Base-by-base conservation (phyloP, 2,329 filamentous ascomycete species). In the Allantophomopsis lycopodina region DNA sequence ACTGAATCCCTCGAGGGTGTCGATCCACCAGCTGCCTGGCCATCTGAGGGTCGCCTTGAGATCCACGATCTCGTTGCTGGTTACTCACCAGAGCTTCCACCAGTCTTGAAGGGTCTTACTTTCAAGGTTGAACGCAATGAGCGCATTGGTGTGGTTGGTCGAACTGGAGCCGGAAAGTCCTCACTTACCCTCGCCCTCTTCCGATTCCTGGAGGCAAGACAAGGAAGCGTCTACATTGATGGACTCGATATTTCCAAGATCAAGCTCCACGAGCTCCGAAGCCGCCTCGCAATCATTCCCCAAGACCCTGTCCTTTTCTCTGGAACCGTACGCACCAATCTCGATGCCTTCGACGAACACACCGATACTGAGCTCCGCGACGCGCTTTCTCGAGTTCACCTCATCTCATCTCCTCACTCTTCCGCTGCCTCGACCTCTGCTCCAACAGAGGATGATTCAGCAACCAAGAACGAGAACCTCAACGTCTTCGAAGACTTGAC, bases 271-370 rank as follows among this genome's bases (percentile, higher is more conserved):
- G 75, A 81, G 40, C 63, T 91, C 10, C 73, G 84, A 17, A 79
- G 74, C n/a, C 69, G 82, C 0, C 60, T 91, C 1, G 80, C 82
- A 31, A 88, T 91, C 48, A 89, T 91, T 40, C 83, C 84, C 1
- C 81, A 87, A 60, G 83, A 89, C 48, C 83, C 84, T 0, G 82
- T 88, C 1, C 67, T 91, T 6, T 89, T 91, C 60, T 83, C 79
- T 1, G 84, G 85, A 16, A 87, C 83, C 0, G 64, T 91, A 15
- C 70, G 83, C 33, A 76, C 69, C 34, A 89, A 89, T 50, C 67
- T 91, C 4, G 84, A 91, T 52, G 79, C 83, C 0, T 87, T 88
- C 49, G 66, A 79, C 40, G 66, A 82, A 43, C 74, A 84, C 51
- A 70, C 65, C 2, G 83, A 89, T 46, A 64, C 62, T 1, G 78